Conservation (phyloP, 768 basidiomycete genomes). For the Auriscalpium microsporum region DNA sequence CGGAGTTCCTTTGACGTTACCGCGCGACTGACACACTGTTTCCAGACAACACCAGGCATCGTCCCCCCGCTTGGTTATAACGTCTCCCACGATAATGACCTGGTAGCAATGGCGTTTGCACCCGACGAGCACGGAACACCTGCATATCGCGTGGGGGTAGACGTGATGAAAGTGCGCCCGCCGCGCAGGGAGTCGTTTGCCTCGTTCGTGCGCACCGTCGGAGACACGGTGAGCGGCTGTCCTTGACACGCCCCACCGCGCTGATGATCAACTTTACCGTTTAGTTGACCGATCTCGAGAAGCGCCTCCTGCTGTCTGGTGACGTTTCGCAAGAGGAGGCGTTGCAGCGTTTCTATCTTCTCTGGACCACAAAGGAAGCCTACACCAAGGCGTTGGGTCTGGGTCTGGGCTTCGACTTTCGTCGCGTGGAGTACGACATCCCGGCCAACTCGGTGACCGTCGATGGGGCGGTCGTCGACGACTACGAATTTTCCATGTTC, state of each 20-base stretch:
- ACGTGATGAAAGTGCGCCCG: slow-evolving; percentile 70
- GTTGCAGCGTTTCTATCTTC: slow-evolving; percentile 62
- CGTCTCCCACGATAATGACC: slow-evolving; percentile 69
- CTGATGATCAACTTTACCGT: neutral
- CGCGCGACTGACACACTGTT: neutral
- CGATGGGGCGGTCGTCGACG: slow-evolving; percentile 45
- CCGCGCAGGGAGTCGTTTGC: slow-evolving; percentile 49
- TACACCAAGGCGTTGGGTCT: slow-evolving; percentile 84
- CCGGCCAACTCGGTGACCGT: slow-evolving; percentile 42
- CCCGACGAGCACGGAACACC: slow-evolving; percentile 44
- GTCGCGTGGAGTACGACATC: slow-evolving; percentile 64
- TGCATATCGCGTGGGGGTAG: slow-evolving; percentile 55
- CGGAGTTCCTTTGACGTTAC: neutral
- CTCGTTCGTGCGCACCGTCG: slow-evolving; percentile 55
- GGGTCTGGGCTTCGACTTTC: slow-evolving; percentile 78
- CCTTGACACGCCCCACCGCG: slow-evolving; percentile 2
- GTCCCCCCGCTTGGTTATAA: slow-evolving; percentile 67
- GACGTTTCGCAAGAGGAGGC: slow-evolving; percentile 40
- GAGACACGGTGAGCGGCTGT: slow-evolving; percentile 46
- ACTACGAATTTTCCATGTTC: slow-evolving; percentile 67
- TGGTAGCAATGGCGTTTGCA: slow-evolving; percentile 58
- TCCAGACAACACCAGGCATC: slow-evolving; percentile 36
- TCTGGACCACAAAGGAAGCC: slow-evolving; percentile 90
- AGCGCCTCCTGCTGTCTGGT: slow-evolving; percentile 19
- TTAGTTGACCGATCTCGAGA: slow-evolving; percentile 36